Percentiles rank a stretch among this genome's conserved stretches.
Evolutionary conservation across 805 yeast species (phyloP).

Genomic region (Saccharomyces paradoxus): DNA sequence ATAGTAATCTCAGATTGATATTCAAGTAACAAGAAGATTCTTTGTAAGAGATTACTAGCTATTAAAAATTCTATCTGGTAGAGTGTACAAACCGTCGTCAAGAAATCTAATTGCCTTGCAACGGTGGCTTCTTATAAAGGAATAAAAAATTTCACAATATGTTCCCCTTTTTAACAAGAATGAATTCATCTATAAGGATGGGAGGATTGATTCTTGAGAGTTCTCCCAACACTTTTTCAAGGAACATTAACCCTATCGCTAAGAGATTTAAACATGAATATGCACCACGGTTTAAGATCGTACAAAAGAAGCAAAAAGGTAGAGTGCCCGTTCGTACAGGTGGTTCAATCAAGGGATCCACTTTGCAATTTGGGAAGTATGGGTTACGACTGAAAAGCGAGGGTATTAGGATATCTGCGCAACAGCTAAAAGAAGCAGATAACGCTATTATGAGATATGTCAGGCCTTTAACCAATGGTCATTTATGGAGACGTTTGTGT

Average conservation of each 20-base stretch:
- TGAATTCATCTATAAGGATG: background rate
- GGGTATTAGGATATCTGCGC: slow-evolving; percentile 78
- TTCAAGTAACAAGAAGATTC: background rate
- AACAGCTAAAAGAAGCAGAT: slow-evolving; percentile 86
- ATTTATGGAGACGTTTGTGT: slow-evolving; percentile 69
- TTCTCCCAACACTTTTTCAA: background rate
- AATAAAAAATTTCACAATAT: background rate
- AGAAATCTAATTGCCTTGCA: too few species aligned
- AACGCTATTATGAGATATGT: slow-evolving; percentile 74
- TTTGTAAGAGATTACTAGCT: background rate
- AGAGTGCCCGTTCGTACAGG: slow-evolving; percentile 91
- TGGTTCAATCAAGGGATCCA: slow-evolving; percentile 84
- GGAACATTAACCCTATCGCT: background rate
- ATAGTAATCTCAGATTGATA: background rate
- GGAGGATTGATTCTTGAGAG: background rate
- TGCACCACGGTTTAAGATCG: slow-evolving; percentile 64
- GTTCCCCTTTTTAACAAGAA: background rate
- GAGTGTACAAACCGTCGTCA: background rate
- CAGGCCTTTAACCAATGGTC: slow-evolving; percentile 57
- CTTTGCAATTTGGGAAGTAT: slow-evolving; percentile 69
- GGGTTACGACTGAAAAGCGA: slow-evolving; percentile 85
- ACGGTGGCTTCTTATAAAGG: background rate
- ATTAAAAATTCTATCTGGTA: background rate
- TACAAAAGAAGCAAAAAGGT: slow-evolving; percentile 70
- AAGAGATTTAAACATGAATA: slow-evolving; percentile 53